A percentile compares a stretch with the other conserved stretches of the same genome.
Conservation (phyloP, 139 green algal genomes). For the Trebouxia sp. region DNA sequence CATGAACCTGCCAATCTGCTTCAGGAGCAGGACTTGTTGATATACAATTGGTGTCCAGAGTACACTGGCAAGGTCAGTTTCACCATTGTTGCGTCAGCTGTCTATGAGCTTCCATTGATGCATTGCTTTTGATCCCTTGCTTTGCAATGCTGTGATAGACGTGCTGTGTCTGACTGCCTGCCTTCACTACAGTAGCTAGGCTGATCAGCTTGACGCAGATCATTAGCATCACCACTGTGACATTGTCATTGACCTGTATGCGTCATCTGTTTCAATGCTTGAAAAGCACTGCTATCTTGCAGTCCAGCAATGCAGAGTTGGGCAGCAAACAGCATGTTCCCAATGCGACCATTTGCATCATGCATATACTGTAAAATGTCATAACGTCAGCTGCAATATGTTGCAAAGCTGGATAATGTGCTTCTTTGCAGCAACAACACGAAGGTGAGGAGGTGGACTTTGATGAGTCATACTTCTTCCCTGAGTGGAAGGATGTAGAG, state of each 20-base stretch:
- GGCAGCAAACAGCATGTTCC: too few relatives aligned
- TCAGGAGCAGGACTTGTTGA: slow-evolving; percentile 72
- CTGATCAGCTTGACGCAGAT: too few relatives aligned
- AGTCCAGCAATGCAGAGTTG: too few relatives aligned
- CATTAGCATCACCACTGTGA: too few relatives aligned
- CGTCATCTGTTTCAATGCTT: too few relatives aligned
- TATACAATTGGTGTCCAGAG: slow-evolving; percentile 73
- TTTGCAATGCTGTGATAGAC: background rate
- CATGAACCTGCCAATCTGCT: slow-evolving; percentile 49
- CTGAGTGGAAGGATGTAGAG: slow-evolving; percentile 30
- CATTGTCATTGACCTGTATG: too few relatives aligned
- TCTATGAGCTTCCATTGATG: too few relatives aligned
- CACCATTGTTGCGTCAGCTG: background rate
- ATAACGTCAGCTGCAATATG: background rate
- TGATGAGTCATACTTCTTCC: slow-evolving; percentile 77
- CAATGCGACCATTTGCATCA: background rate
- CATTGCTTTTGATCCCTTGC: too few relatives aligned
- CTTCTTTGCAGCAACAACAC: slow-evolving; percentile 32
- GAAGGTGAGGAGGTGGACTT: slow-evolving; percentile 71
- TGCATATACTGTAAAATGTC: background rate
- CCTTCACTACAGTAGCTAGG: too few relatives aligned
- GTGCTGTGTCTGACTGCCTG: too few relatives aligned
- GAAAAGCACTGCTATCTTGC: too few relatives aligned
- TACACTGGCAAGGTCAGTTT: slow-evolving; percentile 63
- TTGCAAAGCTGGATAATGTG: too few relatives aligned